Evolutionary conservation across 2,329 filamentous ascomycete genomes (phyloP).

Genomic region (Talaromyces sp.): DNA sequence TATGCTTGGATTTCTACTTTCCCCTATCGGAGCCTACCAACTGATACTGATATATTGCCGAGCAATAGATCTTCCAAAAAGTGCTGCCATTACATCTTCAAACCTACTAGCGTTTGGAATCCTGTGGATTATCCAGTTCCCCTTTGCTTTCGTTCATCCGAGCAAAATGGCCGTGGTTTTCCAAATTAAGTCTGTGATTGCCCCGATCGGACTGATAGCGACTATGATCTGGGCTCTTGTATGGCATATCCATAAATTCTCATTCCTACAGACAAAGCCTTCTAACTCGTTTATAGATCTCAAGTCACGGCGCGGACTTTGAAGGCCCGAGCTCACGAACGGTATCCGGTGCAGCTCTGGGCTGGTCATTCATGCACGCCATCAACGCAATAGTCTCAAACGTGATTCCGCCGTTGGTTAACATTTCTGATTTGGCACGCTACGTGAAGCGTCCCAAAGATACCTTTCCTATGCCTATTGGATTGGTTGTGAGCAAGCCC

Average conservation of each 20-base stretch:
- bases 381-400: constrained; percentile 7
- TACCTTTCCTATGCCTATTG: constrained; percentile 6
- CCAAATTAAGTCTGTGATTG: constrained; percentile 4
- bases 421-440: constrained; percentile 2
- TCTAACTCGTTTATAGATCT: not conserved
- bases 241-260: not conserved
- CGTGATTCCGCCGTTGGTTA: constrained; percentile 2
- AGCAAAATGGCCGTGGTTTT: constrained; percentile 6
- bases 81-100: constrained; percentile 4
- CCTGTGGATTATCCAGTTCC: constrained; percentile 7
- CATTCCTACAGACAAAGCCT: not conserved
- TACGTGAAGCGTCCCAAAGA: constrained; percentile 4
- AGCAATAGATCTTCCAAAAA: not conserved
- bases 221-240: constrained; percentile 10
- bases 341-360: not conserved
- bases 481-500: constrained; percentile 5
- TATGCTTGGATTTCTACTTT: not conserved
- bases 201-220: constrained; percentile 2
- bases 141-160: constrained; percentile 8
- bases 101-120: constrained; percentile 3
- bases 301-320: constrained; percentile 8
- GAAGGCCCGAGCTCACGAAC: constrained; percentile 1
- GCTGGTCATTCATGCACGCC: constrained; percentile 7
- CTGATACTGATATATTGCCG: not conserved
- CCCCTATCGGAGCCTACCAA: not conserved